Evolutionary conservation across 2,329 filamentous ascomycete species (phyloP).

Genomic region (Ophiostoma ips): DNA sequence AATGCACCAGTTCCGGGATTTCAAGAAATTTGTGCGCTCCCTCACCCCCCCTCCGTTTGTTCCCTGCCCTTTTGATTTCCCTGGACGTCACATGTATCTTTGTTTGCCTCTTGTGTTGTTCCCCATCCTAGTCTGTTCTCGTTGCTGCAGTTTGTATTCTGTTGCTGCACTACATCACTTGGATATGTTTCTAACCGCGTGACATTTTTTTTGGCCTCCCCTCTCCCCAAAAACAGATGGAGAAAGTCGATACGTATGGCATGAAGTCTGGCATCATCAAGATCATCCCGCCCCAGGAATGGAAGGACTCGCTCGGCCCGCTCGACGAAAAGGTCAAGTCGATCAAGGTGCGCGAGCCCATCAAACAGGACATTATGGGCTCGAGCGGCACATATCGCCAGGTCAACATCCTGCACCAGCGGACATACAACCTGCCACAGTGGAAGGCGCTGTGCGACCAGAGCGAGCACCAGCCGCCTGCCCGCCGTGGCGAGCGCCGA

Average conservation of each 20-base stretch:
- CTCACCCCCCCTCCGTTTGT: not conserved
- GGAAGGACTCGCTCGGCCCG: slow-evolving; percentile 66
- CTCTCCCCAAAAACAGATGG: slow-evolving; percentile 40
- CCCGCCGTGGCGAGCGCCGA: slow-evolving; percentile 69
- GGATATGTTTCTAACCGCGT: not conserved
- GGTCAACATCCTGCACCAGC: slow-evolving; percentile 89
- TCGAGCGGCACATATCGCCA: slow-evolving; percentile 92
- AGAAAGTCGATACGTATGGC: slow-evolving; percentile 80
- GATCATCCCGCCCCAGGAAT: slow-evolving; percentile 84
- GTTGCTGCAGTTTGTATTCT: not conserved
- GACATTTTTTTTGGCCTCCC: not conserved
- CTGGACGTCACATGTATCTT: not conserved
- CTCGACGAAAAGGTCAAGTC: slow-evolving; percentile 80
- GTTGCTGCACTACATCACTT: slow-evolving; percentile 12
- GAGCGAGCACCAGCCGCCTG: slow-evolving; percentile 89
- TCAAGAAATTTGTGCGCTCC: slow-evolving; percentile 66
- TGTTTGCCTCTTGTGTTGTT: not conserved
- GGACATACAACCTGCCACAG: slow-evolving; percentile 91
- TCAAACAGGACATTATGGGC: slow-evolving; percentile 96
- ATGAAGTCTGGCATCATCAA: slow-evolving; percentile 98
- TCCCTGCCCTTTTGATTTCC: not conserved
- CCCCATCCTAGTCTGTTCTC: not conserved
- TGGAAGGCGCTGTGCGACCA: slow-evolving; percentile 91
- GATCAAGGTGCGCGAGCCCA: slow-evolving; percentile 88
- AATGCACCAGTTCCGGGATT: slow-evolving; percentile 89